Evolutionary conservation across 768 basidiomycete genomes (phyloP).

Genomic region (Terana coerulea): DNA sequence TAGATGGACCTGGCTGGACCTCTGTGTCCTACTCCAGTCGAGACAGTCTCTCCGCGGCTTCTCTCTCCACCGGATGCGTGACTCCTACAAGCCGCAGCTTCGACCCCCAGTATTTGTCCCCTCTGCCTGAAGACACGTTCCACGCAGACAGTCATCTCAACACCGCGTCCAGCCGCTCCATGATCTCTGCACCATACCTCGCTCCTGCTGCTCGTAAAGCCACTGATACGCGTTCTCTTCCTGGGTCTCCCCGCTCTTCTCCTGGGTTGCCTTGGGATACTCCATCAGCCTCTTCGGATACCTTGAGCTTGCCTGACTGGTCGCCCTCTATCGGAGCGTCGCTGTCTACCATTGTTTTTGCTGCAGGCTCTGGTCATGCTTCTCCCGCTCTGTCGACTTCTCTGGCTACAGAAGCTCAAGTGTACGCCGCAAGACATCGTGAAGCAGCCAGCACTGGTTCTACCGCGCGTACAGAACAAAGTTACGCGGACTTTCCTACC

Average conservation of each 20-base stretch:
- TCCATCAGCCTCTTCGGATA: conserved; percentile 1
- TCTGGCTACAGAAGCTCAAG: conserved; percentile 7
- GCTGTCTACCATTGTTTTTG: conserved; percentile 11
- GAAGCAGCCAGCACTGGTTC: conserved; percentile 2
- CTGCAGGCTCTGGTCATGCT: conserved; percentile 4
- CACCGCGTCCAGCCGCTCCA: conserved; percentile 14
- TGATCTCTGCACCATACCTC: conserved; percentile 15
- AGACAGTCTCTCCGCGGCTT: background rate
- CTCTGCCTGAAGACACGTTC: conserved; percentile 6
- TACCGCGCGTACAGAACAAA: background rate
- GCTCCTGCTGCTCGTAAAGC: background rate
- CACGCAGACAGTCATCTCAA: conserved; percentile 13
- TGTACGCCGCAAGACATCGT: conserved; percentile 11
- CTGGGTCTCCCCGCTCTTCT: conserved; percentile 1
- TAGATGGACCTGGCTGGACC: background rate
- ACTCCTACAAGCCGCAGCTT: background rate
- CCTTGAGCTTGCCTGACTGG: background rate
- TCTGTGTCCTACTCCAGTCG: background rate
- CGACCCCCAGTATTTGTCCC: conserved; percentile 11
- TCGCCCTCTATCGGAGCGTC: conserved; percentile 4
- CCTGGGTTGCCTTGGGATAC: background rate
- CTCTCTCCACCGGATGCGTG: background rate
- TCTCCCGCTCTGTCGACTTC: conserved; percentile 1
- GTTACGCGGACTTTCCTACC: conserved; percentile 1
- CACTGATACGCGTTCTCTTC: background rate